A percentile compares a stretch with the other conserved stretches of the same genome.
Evolutionary conservation across 805 yeast genomes (phyloP).

Genomic region (Pichia cephalocereana): DNA sequence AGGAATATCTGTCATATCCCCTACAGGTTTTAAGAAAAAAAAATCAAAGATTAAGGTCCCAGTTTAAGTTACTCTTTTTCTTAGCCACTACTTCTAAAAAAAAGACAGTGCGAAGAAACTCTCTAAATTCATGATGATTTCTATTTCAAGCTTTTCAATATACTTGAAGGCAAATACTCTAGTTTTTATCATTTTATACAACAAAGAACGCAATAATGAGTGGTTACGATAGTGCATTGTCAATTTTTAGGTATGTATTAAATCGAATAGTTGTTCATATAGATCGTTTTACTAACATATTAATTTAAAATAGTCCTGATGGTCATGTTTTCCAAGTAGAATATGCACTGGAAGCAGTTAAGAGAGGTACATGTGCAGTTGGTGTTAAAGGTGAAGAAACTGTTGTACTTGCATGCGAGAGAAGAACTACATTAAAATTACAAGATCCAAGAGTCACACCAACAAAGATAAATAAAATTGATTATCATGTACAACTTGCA

Average conservation of each 20-base stretch:
- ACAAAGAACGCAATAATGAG: slow-evolving; percentile 46
- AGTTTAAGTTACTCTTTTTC: too few relatives aligned
- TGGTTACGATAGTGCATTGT: slow-evolving; percentile 98
- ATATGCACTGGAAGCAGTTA: slow-evolving; percentile 95
- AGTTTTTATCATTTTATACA: too few relatives aligned
- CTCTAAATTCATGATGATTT: too few relatives aligned
- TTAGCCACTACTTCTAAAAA: too few relatives aligned
- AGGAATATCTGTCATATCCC: too few relatives aligned
- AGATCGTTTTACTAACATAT: background rate
- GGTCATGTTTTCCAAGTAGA: slow-evolving; percentile 99
- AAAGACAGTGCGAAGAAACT: too few relatives aligned
- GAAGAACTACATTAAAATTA: slow-evolving; percentile 86
- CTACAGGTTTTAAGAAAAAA: too few relatives aligned
- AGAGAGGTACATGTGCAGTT: slow-evolving; percentile 96
- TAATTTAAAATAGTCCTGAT: slow-evolving; percentile 58
- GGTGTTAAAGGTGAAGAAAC: slow-evolving; percentile 87
- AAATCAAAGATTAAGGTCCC: too few relatives aligned
- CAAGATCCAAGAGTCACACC: slow-evolving; percentile 98
- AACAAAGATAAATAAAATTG: slow-evolving; percentile 84
- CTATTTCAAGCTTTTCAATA: background rate
- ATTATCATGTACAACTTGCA: slow-evolving; percentile 82
- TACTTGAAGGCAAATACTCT: background rate
- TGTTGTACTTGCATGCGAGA: slow-evolving; percentile 94
- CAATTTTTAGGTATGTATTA: slow-evolving; percentile 79
- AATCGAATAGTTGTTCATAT: background rate